Conservation (phyloP, 805 yeast genomes). For the Lachancea lanzarotensis region DNA sequence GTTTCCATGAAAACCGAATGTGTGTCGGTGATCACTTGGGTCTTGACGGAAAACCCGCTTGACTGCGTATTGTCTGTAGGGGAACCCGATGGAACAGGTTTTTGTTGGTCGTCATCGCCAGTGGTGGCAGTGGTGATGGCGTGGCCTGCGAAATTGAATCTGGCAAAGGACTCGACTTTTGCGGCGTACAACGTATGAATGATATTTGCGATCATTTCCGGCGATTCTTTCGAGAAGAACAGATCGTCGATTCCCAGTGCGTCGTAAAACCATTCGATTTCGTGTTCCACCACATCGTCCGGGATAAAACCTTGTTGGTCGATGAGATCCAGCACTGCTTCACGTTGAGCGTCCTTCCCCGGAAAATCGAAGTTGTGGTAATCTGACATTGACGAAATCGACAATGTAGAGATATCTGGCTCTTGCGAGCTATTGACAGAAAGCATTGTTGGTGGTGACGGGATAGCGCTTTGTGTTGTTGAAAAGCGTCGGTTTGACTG, state of each 20-base stretch:
- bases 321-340: constrained; percentile 70
- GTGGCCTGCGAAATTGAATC: constrained; percentile 39
- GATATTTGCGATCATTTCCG: constrained; percentile 72
- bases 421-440: not conserved
- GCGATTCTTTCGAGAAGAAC: constrained; percentile 80
- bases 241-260: constrained; percentile 85
- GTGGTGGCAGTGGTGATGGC: not conserved
- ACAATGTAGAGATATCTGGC: constrained; percentile 37
- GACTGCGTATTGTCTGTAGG: not conserved
- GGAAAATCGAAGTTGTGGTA: constrained; percentile 70
- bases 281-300: constrained; percentile 74
- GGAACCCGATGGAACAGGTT: too few species aligned
- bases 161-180: constrained; percentile 80
- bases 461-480: too few species aligned
- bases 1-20: constrained; percentile 89
- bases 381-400: constrained; percentile 47
- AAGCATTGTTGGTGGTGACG: constrained; percentile 2
- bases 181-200: constrained; percentile 88
- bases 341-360: constrained; percentile 77
- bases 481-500: too few species aligned
- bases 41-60: constrained; percentile 56
- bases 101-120: too few species aligned
- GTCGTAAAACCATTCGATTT: constrained; percentile 85
- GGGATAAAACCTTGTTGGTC: constrained; percentile 88
- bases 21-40: constrained; percentile 70